Base-by-base conservation (phyloP, 148 eudicot species). In the Rhododendron kiyosumense region DNA sequence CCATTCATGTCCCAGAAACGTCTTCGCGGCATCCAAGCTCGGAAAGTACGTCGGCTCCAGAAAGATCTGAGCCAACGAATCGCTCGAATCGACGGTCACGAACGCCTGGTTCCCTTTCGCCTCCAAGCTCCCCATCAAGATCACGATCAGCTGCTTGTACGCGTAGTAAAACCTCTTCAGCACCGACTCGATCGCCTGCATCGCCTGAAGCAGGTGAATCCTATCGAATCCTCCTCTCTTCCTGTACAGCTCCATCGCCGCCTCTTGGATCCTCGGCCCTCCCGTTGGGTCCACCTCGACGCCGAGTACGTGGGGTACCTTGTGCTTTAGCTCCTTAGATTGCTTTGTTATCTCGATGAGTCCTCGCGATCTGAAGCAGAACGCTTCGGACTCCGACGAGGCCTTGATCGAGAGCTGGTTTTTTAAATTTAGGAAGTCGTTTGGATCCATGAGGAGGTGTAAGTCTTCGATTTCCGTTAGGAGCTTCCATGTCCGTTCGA, bases 21-120 rank as follows among this genome's bases (percentile, higher is more conserved):
- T 93, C 88, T 95, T 95, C 7, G 98, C 98, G 7, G 93, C 98
- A 78, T 94, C 97, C 90, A 95, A 90, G 79, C 98, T 95, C 52
- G 98, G 98, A 86, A 90, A 95, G 87, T 93, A 95, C 36, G 98
- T 94, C 2, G 98, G 98, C 49, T 93, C 98, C 0, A 92, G 59
- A 74, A 89, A 92, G 49, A 95, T 91, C 86, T 92, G 93, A 32
- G 87, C 86, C 90, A 95, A 83, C 65, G 90, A 57, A 84, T 92
- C 98, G 4, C 81, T 87, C 77, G 93, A 85, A 18, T 89, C 92
- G 2, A 88, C 87, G 3, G 52, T 83, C 65, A 51, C 85, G 8
- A 84, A 76, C 67, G 84, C 89, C 4, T 78, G 26, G 30, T 91
- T 87, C n/a, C 89, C 93, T 24, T 89, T 91, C 11, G 93, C 97